Conservation (phyloP, 805 yeast species). For the Blastobotrys terrestris region DNA sequence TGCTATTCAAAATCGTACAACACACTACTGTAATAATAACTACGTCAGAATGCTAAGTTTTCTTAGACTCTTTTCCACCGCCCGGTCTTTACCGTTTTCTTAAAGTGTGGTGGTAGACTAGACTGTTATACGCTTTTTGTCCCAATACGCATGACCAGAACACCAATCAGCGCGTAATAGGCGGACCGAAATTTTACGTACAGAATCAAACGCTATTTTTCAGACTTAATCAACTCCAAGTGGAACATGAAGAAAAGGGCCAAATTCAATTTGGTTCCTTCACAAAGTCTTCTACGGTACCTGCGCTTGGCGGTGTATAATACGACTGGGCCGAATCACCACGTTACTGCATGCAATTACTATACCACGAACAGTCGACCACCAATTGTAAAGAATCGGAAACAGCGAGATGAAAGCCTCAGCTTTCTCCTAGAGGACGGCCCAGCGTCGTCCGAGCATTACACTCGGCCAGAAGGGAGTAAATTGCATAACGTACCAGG, state of each 20-base stretch:
- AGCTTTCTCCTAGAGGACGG: neutral
- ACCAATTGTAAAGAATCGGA: neutral
- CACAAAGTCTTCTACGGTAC: conserved; percentile 7
- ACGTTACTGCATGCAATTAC: neutral
- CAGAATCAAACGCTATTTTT: neutral
- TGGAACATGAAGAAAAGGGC: neutral
- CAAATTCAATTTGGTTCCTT: conserved; percentile 2
- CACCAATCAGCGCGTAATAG: neutral
- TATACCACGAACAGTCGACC: neutral
- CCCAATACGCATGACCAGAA: neutral
- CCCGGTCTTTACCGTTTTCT: too few species aligned
- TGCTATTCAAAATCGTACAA: too few species aligned
- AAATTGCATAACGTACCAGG: neutral
- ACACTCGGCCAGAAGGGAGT: neutral
- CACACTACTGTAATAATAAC: too few species aligned
- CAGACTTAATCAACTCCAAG: neutral
- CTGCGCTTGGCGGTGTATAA: conserved; percentile 2
- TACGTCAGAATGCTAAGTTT: too few species aligned
- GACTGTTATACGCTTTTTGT: too few species aligned
- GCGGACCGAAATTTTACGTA: neutral
- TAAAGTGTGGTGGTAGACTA: too few species aligned
- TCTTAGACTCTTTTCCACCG: too few species aligned
- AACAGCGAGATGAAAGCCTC: neutral
- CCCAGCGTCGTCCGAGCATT: neutral
- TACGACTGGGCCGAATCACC: neutral